Conservation (phyloP, 257 asterid genomes). For the Buddleja alternifolia region DNA sequence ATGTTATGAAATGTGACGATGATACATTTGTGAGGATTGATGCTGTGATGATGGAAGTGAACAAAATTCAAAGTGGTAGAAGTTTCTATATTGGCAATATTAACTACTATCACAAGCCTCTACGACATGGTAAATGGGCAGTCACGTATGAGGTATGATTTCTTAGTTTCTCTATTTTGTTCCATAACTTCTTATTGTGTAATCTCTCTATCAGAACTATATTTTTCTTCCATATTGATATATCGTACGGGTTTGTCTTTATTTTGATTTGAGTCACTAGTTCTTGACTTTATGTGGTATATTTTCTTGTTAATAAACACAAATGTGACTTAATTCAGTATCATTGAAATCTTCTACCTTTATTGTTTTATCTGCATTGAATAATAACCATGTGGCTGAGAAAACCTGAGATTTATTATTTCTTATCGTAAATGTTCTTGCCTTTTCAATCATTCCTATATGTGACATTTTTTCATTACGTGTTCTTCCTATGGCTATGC, state of each 20-base stretch:
- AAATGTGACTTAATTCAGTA: background rate
- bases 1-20: constrained; percentile 95
- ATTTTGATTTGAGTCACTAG: background rate
- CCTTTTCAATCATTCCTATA: background rate
- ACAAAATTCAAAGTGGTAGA: constrained; percentile 52
- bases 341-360: background rate
- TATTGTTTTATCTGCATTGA: background rate
- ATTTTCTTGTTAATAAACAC: background rate
- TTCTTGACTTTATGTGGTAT: background rate
- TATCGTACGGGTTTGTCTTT: background rate
- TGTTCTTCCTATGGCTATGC: constrained; percentile 32
- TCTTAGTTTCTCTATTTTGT: constrained; percentile 11
- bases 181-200: background rate
- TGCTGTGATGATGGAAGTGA: constrained; percentile 74
- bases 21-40: constrained; percentile 95
- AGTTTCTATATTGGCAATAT: constrained; percentile 88
- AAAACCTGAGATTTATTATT: background rate
- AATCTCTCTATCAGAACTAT: background rate
- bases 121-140: constrained; percentile 98
- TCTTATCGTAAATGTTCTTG: background rate
- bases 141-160: constrained; percentile 84
- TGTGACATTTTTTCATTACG: constrained; percentile 11
- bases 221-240: background rate
- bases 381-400: background rate
- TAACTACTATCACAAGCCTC: constrained; percentile 89